Conservation (phyloP, 2,329 filamentous ascomycete genomes). For the Colletotrichum destructivum region DNA sequence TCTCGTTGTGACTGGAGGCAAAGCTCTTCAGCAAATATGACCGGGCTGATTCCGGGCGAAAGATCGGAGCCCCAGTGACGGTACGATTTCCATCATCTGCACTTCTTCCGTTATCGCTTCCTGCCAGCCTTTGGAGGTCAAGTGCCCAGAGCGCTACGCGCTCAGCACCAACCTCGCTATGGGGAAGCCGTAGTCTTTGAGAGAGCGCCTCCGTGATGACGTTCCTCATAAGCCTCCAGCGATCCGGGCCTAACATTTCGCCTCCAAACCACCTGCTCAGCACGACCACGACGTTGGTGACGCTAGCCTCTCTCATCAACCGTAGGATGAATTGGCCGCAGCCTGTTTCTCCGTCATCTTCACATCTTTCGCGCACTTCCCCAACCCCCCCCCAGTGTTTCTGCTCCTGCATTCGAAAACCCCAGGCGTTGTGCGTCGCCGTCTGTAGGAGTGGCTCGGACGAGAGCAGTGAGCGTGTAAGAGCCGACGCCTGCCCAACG, state of each 20-base stretch:
- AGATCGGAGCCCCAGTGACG: constrained; percentile 76
- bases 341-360: constrained; percentile 74
- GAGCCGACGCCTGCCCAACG: constrained; percentile 56
- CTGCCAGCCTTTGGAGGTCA: constrained; percentile 61
- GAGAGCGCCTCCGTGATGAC: constrained; percentile 70
- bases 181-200: constrained; percentile 60
- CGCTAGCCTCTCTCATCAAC: constrained; percentile 65
- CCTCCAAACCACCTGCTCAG: constrained; percentile 76
- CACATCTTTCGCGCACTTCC: constrained; percentile 63
- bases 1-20: constrained; percentile 55
- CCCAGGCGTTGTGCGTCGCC: constrained; percentile 74
- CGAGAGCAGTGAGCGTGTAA: constrained; percentile 64
- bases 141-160: constrained; percentile 74
- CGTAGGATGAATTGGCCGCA: constrained; percentile 71
- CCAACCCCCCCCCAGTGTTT: background rate
- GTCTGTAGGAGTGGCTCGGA: constrained; percentile 65
- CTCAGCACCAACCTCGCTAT: background rate
- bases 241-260: constrained; percentile 72
- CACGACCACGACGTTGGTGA: constrained; percentile 69
- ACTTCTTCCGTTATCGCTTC: constrained; percentile 4
- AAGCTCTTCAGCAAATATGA: constrained; percentile 74
- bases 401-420: constrained; percentile 54
- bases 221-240: constrained; percentile 74
- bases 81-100: constrained; percentile 49
- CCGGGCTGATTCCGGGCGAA: constrained; percentile 79